Conservation (phyloP, 176 grass and related monocot species). For the Bromus sterilis region DNA sequence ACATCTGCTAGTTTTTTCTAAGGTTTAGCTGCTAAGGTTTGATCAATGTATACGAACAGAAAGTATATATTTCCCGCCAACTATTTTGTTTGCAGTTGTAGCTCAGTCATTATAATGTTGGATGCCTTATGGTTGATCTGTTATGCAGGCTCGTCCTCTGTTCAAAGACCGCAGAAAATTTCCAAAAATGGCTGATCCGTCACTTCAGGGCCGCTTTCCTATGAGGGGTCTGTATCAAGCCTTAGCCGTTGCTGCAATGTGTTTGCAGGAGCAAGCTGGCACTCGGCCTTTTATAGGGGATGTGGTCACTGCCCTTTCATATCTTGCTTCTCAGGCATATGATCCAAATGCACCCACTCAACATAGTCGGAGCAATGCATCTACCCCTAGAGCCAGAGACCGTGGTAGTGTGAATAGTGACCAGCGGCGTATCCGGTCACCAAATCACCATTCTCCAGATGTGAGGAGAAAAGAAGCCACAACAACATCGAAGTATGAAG, state of each 20-base stretch:
- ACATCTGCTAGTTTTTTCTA: background rate
- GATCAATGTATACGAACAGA: background rate
- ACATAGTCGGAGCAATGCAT: conserved; percentile 50
- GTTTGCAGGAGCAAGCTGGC: conserved; percentile 95
- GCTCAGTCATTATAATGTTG: background rate
- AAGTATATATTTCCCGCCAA: background rate
- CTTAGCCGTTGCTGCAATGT: conserved; percentile 95
- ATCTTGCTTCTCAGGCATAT: conserved; percentile 90
- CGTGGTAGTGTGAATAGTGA: conserved; percentile 16
- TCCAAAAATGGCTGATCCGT: conserved; percentile 92
- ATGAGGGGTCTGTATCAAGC: conserved; percentile 96
- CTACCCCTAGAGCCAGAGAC: conserved; percentile 45
- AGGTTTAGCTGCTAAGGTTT: background rate
- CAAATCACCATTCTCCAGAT: conserved; percentile 63
- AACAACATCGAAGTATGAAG: conserved; percentile 9
- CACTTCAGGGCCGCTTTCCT: conserved; percentile 63
- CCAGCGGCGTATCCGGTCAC: conserved; percentile 51
- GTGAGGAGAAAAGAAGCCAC: conserved; percentile 45
- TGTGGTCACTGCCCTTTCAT: conserved; percentile 96
- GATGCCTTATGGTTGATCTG: conserved; percentile 24
- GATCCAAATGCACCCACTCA: conserved; percentile 52
- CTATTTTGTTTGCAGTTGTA: conserved; percentile 2
- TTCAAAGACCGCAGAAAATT: conserved; percentile 97
- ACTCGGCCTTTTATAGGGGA: conserved; percentile 95
- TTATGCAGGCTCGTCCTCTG: conserved; percentile 85